Evolutionary conservation across 2,329 filamentous ascomycete genomes (phyloP).

Genomic region (Fusarium circinatum): DNA sequence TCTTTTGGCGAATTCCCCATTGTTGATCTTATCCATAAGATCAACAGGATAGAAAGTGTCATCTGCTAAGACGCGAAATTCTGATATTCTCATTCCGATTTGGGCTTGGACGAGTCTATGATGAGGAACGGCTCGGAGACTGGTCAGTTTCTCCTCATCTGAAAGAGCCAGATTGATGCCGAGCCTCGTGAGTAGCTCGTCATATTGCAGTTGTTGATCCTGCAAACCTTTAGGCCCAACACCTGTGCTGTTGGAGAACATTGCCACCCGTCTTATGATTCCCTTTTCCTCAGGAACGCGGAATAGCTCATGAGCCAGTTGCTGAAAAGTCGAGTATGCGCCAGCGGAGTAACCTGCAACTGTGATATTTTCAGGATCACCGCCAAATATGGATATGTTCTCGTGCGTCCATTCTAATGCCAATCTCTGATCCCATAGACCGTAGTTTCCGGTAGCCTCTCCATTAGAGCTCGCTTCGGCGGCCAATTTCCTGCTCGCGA

Average conservation of each 20-base stretch:
- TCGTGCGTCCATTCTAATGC: not conserved
- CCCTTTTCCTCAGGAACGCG: not conserved
- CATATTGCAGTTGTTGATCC: not conserved
- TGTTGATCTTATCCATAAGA: not conserved
- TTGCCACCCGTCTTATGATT: not conserved
- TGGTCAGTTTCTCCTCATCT: not conserved
- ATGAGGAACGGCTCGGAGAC: not conserved
- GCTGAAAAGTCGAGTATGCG: not conserved
- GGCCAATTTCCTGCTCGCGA: not conserved
- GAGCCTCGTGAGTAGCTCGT: not conserved
- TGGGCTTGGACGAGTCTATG: not conserved
- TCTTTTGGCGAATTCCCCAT: not conserved
- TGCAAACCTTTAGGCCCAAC: not conserved
- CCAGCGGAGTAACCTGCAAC: not conserved
- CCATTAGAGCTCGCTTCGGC: not conserved
- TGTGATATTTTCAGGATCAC: not conserved
- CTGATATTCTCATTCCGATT: not conserved
- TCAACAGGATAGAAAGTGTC: not conserved
- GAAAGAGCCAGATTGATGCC: not conserved
- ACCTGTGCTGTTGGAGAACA: not conserved
- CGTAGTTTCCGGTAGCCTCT: not conserved
- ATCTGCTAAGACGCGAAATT: not conserved
- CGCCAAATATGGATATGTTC: not conserved
- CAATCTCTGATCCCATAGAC: not conserved
- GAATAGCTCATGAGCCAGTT: not conserved